These are phyloP conservation scores for Agrocybe praecox DNA, from an alignment of 768 basidiomycete genomes.

Conservation along the genomic window DNA sequence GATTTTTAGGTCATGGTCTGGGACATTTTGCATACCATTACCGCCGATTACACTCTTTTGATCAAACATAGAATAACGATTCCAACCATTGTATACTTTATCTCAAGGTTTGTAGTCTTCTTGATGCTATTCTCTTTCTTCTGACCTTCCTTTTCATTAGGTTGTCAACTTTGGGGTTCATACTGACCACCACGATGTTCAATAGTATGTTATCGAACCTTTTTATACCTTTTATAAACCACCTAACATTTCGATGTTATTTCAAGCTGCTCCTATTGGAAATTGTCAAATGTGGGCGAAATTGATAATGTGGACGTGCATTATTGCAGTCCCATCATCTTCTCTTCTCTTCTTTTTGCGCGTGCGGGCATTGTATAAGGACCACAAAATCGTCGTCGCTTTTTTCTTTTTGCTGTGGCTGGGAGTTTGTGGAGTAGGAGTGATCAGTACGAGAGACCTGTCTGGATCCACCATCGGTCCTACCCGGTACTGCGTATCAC, in stretches of 20 bases:
- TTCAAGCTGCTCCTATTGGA: slow-evolving; percentile 4
- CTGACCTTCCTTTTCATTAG: not conserved
- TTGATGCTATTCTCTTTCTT: not conserved
- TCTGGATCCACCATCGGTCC: not conserved
- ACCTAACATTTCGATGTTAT: not conserved
- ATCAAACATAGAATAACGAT: not conserved
- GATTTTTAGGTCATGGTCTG: not conserved
- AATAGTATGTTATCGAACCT: not conserved
- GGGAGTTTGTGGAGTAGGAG: not conserved
- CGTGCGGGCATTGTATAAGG: slow-evolving; percentile 11
- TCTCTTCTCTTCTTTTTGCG: slow-evolving; percentile 13
- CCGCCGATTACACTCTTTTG: slow-evolving; percentile 2
- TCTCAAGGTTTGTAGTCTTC: slow-evolving; percentile 3
- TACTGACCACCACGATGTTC: slow-evolving; percentile 2
- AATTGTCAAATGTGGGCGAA: slow-evolving; percentile 2
- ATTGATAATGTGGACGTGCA: not conserved
- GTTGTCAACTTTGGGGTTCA: not conserved
- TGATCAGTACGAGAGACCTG: not conserved
- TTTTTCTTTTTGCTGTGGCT: slow-evolving; percentile 13
- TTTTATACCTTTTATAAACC: not conserved
- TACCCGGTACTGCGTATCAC: slow-evolving; percentile 6
- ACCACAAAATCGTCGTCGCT: not conserved
- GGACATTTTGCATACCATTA: slow-evolving; percentile 8
- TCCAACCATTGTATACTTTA: slow-evolving; percentile 3
- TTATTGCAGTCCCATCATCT: slow-evolving; percentile 1